Base-by-base conservation (phyloP, 1,139 yeast species). In the Protomyces arabidopsidicola region DNA sequence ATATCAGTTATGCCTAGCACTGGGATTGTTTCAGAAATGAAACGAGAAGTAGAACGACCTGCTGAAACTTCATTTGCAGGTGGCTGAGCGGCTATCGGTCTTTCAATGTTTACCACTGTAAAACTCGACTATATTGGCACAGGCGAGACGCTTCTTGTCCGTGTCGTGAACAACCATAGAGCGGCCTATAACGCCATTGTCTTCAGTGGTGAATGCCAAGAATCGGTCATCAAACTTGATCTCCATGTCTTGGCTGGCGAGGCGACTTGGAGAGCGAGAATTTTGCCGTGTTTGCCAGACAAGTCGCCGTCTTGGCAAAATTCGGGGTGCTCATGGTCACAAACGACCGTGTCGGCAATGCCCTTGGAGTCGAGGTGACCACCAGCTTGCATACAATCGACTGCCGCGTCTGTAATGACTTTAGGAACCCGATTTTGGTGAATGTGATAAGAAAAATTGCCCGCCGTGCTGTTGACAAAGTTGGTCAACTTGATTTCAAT, bases 141-240 rank as follows among this genome's bases (percentile, higher is more conserved):
- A 58, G 10, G 62, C 56, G 12, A 58, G 39, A 12, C 62, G 38
- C 10, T 18, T 38, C 35, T 58, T 58, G 35, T 38, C 45, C n/a
- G 35, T 48, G 38, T 58, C 56, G 52, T 58, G 62, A 12, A 58
- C 51, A 16, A 58, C 62, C 14, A 58, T 39, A 24, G 56, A 36
- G 31, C 62, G 53, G 22, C 48, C 48, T 3, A n/a, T 5, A 18
- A 42, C 5, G 42, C 42, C 16, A n/a, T 36, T 14, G 42, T 6
- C 18, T 42, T 20, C 48, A 18, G 16, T 12, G 12, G 18, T 20
- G 31, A 27, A 27, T 16, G 53, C 52, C 50, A 45, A 48, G 24
- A 42, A 58, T 51, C 24, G 53, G 20, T 39, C 39, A 2, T 27
- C 31, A 27, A 27, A 27, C 6, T 27, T 27, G 31, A 4, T 27